phyloP scores from a whole-genome alignment of 2,329 filamentous ascomycete species.

The Coniella vitis region DNA sequence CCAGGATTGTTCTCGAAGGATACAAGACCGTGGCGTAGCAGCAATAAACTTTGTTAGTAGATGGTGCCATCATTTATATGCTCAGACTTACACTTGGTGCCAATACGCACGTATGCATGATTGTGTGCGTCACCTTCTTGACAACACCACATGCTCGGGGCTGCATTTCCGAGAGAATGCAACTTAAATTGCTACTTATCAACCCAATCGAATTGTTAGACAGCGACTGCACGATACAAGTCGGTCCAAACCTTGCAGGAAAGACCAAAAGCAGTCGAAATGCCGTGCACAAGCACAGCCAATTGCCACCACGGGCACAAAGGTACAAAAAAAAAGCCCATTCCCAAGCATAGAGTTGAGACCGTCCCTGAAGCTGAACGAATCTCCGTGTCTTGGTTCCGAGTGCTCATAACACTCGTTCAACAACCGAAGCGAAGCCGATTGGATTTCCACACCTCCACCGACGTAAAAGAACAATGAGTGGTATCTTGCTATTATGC shows the following conservation, averaged over 20 bases:
- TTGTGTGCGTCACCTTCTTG: too few relatives aligned
- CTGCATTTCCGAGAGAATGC: not conserved
- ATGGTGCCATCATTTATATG: too few relatives aligned
- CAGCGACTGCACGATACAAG: too few relatives aligned
- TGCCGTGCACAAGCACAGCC: too few relatives aligned
- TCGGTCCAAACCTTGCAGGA: too few relatives aligned
- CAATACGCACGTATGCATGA: too few relatives aligned
- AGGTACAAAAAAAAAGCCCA: too few relatives aligned
- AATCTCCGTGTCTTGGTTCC: not conserved
- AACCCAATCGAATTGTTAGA: not conserved
- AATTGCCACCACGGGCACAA: too few relatives aligned
- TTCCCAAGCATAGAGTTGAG: too few relatives aligned
- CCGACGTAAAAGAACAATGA: not conserved
- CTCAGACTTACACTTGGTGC: too few relatives aligned
- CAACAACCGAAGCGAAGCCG: constrained; percentile 6
- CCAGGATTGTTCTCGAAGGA: not conserved
- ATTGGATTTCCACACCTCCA: not conserved
- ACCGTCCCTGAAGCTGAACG: too few relatives aligned
- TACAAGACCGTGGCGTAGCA: not conserved
- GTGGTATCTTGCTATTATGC: not conserved
- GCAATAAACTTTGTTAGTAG: not conserved
- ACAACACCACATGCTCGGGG: not conserved
- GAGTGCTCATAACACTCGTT: constrained; percentile 1
- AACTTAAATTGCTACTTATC: not conserved
- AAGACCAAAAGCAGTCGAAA: too few relatives aligned